phyloP scores from a whole-genome alignment of 1,139 yeast species.

The Lodderomyces parapsilosis region DNA sequence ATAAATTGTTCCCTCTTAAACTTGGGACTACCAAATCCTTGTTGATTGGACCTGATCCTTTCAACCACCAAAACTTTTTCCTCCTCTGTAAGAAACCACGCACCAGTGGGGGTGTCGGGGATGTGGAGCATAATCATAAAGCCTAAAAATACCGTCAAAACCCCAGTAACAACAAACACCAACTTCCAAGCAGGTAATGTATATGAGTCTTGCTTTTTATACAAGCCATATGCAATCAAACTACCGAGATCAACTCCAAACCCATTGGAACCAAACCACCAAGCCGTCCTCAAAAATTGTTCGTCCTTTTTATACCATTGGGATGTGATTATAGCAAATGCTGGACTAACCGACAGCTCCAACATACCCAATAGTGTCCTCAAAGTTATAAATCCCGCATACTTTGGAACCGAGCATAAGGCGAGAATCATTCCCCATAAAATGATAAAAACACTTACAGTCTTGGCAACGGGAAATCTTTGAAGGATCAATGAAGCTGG shows the following conservation, averaged over 20 bases:
- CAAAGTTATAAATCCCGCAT: slow-evolving; percentile 30
- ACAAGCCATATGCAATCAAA: slow-evolving; percentile 24
- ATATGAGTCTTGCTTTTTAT: slow-evolving; percentile 16
- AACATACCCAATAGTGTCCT: slow-evolving; percentile 47
- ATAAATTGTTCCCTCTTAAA: slow-evolving; percentile 54
- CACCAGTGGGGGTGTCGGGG: slow-evolving; percentile 30
- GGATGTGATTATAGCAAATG: slow-evolving; percentile 49
- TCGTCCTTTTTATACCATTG: slow-evolving; percentile 29
- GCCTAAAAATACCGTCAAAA: slow-evolving; percentile 27
- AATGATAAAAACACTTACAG: slow-evolving; percentile 23
- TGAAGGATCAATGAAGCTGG: slow-evolving; percentile 45
- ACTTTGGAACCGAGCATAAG: slow-evolving; percentile 28
- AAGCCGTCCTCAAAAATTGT: slow-evolving; percentile 22
- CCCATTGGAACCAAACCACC: slow-evolving; percentile 34
- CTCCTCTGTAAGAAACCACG: slow-evolving; percentile 40
- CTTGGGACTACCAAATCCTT: slow-evolving; percentile 57
- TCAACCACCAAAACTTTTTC: slow-evolving; percentile 45
- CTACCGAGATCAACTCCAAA: slow-evolving; percentile 26
- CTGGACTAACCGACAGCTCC: slow-evolving; percentile 56
- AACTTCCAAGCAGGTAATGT: slow-evolving; percentile 31
- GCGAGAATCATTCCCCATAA: slow-evolving; percentile 31
- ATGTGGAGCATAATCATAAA: slow-evolving; percentile 21
- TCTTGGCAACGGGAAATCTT: slow-evolving; percentile 28
- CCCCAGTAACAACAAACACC: slow-evolving; percentile 31
- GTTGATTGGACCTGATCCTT: slow-evolving; percentile 37